phyloP scores from a whole-genome alignment of 2,329 filamentous ascomycete species.

The Cladosporium velox region DNA sequence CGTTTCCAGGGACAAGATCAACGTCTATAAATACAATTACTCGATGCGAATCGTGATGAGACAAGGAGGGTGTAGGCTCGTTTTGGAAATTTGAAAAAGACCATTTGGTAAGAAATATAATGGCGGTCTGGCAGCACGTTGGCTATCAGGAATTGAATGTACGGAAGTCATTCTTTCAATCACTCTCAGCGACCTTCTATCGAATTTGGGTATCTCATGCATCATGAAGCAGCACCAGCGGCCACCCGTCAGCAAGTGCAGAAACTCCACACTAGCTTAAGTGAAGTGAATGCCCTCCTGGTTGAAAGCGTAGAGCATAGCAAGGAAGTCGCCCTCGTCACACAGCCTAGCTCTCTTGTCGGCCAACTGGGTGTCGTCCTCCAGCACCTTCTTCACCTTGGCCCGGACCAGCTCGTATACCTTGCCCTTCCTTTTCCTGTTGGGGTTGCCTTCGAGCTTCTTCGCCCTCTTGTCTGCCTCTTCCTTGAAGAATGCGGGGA shows the following conservation, averaged over 20 bases:
- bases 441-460: conserved; percentile 50
- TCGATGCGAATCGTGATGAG: background rate
- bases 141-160: background rate
- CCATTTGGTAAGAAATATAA: too few species aligned
- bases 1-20: background rate
- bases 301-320: conserved; percentile 80
- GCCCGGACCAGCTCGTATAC: conserved; percentile 78
- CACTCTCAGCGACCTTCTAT: background rate
- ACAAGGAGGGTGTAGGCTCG: too few species aligned
- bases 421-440: conserved; percentile 72
- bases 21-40: background rate
- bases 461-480: conserved; percentile 55
- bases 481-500: conserved; percentile 84
- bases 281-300: conserved; percentile 91
- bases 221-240: background rate
- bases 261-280: conserved; percentile 38
- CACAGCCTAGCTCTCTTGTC: conserved; percentile 83
- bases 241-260: conserved; percentile 6
- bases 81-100: too few species aligned
- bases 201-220: conserved; percentile 7
- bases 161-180: background rate
- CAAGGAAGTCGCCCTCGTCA: conserved; percentile 90
- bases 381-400: conserved; percentile 83
- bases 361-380: conserved; percentile 75
- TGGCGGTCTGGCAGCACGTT: too few species aligned